Conservation (phyloP, 2,329 filamentous ascomycete genomes). For the Periconia sp. region DNA sequence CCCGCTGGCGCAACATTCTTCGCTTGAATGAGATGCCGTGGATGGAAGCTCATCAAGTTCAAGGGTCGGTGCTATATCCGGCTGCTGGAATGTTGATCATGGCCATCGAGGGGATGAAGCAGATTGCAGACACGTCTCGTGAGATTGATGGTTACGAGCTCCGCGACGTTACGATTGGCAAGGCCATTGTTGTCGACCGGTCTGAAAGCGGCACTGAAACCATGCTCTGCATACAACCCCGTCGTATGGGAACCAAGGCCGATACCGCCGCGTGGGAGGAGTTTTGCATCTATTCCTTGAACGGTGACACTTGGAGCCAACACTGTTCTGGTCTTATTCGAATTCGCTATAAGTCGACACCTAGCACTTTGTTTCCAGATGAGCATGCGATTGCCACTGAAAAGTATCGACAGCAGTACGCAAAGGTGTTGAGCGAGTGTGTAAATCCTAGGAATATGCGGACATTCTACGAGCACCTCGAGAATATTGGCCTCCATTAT, state of each 20-base stretch:
- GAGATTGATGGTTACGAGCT: neutral
- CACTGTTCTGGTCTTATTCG: constrained; percentile 21
- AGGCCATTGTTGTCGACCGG: neutral
- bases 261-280: constrained; percentile 11
- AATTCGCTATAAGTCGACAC: neutral
- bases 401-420: too few relatives aligned
- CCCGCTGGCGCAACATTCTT: neutral
- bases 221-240: neutral
- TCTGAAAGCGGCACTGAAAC: neutral
- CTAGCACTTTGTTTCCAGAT: too few relatives aligned
- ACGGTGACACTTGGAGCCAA: constrained; percentile 17
- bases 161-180: neutral
- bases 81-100: constrained; percentile 34
- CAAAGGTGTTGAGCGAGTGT: too few relatives aligned
- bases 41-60: constrained; percentile 26
- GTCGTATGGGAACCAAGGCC: neutral
- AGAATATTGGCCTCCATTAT: too few relatives aligned
- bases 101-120: constrained; percentile 29
- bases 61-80: constrained; percentile 27
- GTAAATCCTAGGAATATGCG: too few relatives aligned
- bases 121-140: constrained; percentile 3
- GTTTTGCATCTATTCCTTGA: constrained; percentile 23
- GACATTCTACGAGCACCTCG: too few relatives aligned
- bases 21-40: constrained; percentile 21
- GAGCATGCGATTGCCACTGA: too few relatives aligned